Base-by-base conservation (phyloP, 805 yeast genomes). In the Starmerella kuoi region DNA sequence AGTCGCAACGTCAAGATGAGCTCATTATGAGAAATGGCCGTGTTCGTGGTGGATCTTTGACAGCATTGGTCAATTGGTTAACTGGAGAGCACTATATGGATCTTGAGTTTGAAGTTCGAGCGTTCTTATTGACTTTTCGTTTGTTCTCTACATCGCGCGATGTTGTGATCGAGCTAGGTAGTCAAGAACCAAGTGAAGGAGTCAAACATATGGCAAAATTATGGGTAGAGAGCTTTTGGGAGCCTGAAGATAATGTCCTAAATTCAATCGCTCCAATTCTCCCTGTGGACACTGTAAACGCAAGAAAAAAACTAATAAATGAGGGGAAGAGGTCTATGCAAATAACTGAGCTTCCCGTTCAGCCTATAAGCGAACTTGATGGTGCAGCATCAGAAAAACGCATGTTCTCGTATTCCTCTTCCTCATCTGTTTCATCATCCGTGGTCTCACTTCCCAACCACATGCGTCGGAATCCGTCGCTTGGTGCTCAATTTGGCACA, bases 201-300 rank as follows among this genome's bases (percentile, higher is more conserved):
- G 69, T 91, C 57, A 23, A 22, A 21, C 51, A 43, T 20, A 24
- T 55, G 7, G 57, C 55, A 11, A 37, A 41, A 18, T 32, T 52
- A 18, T 88, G 98, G 98, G 63, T 88, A 59, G 94, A 85, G 59
- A 78, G 91, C 39, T 86, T 80, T 57, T 88, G 95, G 95, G 74
- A 77, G 48, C 73, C 69, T 33, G 55, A 54, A 17, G 94, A 86
- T 58, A 72, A 71, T 47, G 64, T 77, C 31, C 62, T 86, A 35
- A 30, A 28, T 5, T 28, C 40, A n/a, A 26, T 42, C 22, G 40
- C 37, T 22, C 32, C 36, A 23, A 28, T 50, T 2, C 38, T 43
- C 7, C 39, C 35, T 17, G 32, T 30, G 1, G 14, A 22, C 12
- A 15, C 42, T 12, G 8, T 40, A 2, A n/a, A 15, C 9, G 44